Percentiles rank a stretch among this genome's conserved stretches.
Evolutionary conservation across 768 basidiomycete species (phyloP).

Genomic region (Phlebiopsis gigantea): DNA sequence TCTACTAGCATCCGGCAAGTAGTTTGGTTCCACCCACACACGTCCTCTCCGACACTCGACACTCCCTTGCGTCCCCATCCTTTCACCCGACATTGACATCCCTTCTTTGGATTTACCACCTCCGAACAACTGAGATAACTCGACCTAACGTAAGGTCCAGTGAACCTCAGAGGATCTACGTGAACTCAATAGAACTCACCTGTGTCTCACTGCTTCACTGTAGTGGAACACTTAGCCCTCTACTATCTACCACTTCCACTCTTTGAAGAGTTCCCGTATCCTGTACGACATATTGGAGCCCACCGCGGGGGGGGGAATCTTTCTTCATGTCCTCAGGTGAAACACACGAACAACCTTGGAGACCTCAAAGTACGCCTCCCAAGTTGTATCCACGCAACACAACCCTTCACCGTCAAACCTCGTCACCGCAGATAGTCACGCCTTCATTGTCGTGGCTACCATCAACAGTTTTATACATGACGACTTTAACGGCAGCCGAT

Average conservation of each 20-base stretch:
- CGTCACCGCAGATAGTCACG: not conserved
- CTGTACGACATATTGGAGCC: conserved; percentile 12
- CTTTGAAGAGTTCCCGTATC: not conserved
- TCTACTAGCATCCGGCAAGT: no score
- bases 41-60: not conserved
- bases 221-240: no score
- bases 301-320: conserved; percentile 13
- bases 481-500: not conserved
- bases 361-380: not conserved
- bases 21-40: not conserved
- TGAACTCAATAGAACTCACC: not conserved
- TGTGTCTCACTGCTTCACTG: no score
- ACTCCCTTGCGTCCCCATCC: no score
- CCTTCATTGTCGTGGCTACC: not conserved
- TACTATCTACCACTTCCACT: no score
- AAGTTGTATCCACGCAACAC: not conserved
- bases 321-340: not conserved
- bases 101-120: no score
- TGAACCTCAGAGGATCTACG: not conserved
- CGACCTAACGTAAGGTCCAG: not conserved
- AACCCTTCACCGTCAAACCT: not conserved
- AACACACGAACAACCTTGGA: not conserved
- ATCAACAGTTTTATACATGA: not conserved
- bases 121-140: not conserved
- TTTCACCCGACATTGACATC: no score